phyloP scores from a whole-genome alignment of 495 filamentous ascomycete genomes.

The Penicillium bovifimosum region DNA sequence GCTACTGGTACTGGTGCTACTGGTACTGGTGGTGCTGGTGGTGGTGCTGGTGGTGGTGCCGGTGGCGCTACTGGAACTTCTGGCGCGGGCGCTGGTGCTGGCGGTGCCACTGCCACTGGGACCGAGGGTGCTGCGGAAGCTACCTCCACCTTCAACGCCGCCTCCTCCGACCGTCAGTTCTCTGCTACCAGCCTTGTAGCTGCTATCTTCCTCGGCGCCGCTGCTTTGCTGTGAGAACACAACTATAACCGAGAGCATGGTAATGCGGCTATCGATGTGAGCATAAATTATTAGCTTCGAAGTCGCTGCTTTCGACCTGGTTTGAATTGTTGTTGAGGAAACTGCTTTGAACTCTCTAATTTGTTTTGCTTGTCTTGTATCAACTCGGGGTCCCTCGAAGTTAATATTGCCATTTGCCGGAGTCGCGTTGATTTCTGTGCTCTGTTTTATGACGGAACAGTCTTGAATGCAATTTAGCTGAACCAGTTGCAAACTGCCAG shows the following conservation, averaged over 20 bases:
- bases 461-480: neutral
- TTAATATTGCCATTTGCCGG: neutral
- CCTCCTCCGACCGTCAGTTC: slow-evolving; percentile 24
- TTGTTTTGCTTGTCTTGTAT: slow-evolving; percentile 11
- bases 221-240: slow-evolving; percentile 31
- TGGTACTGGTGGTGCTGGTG: neutral
- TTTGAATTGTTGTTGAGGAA: slow-evolving; percentile 3
- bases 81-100: neutral
- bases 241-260: neutral
- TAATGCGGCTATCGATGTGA: slow-evolving; percentile 9
- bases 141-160: slow-evolving; percentile 7
- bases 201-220: slow-evolving; percentile 36
- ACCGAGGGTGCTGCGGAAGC: slow-evolving; percentile 3
- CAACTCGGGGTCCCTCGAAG: neutral
- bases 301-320: slow-evolving; percentile 10
- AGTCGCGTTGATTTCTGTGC: slow-evolving; percentile 6
- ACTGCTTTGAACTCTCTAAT: slow-evolving; percentile 7
- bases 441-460: neutral
- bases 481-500: neutral
- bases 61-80: neutral
- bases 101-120: neutral
- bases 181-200: slow-evolving; percentile 34
- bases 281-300: slow-evolving; percentile 13
- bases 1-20: neutral
- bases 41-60: slow-evolving; percentile 6